Percentiles rank a stretch among this genome's conserved stretches.
Conservation (phyloP, 2,329 filamentous ascomycete genomes). For the Dothistroma septosporum region DNA sequence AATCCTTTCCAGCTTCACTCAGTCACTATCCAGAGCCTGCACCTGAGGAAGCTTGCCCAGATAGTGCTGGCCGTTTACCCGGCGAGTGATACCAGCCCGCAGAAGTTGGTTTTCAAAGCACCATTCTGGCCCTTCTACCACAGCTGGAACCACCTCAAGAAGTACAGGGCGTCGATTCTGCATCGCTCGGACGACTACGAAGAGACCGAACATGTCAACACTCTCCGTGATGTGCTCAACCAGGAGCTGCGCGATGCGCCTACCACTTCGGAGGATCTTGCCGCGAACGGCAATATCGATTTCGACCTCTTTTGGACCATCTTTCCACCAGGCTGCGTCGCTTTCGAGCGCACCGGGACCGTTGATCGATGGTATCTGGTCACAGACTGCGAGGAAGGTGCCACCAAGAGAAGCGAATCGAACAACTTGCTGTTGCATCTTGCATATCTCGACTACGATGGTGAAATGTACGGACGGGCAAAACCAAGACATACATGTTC, state of each 20-base stretch:
- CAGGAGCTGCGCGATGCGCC: constrained; percentile 42
- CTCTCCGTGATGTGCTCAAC: constrained; percentile 37
- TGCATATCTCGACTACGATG: constrained; percentile 37
- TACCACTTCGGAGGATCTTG: constrained; percentile 39
- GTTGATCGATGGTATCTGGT: constrained; percentile 1
- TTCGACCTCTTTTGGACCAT: constrained; percentile 35
- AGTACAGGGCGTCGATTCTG: not conserved
- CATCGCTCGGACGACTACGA: not conserved
- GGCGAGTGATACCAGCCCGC: constrained; percentile 56
- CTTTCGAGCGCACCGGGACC: constrained; percentile 19
- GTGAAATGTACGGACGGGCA: constrained; percentile 34
- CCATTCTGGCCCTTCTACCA: constrained; percentile 61
- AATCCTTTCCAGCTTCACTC: constrained; percentile 45
- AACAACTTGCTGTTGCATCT: constrained; percentile 28
- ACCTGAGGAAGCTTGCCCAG: constrained; percentile 54
- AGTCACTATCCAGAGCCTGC: constrained; percentile 60
- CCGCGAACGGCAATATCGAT: constrained; percentile 32
- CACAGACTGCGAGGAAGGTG: not conserved
- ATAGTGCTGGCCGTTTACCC: constrained; percentile 56
- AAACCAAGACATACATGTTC: not conserved
- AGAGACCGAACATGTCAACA: constrained; percentile 34
- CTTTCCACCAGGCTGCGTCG: constrained; percentile 31
- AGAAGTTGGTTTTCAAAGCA: constrained; percentile 55
- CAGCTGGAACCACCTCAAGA: constrained; percentile 47
- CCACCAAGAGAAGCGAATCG: not conserved